These are phyloP conservation scores for Phaeodactylum tricornutum DNA, from an alignment of 108 stramenopile genomes.

Conservation along the genomic window DNA sequence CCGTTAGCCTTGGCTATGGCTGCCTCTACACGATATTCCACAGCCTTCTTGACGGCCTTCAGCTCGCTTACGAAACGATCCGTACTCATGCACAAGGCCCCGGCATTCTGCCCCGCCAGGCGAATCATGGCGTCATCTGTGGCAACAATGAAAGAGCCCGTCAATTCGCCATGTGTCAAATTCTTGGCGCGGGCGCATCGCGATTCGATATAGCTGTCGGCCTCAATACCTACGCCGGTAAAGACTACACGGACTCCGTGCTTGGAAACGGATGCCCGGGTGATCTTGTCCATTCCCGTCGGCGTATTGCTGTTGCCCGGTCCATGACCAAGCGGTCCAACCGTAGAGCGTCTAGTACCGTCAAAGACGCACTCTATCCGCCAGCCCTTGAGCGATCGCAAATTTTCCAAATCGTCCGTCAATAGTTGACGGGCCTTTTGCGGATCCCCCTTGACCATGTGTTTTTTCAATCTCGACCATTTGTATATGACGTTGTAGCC, in stretches of 20 bases:
- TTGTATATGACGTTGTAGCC: constrained; percentile 82
- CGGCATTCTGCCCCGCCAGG: constrained; percentile 52
- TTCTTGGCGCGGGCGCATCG: constrained; percentile 61
- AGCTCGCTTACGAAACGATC: constrained; percentile 71
- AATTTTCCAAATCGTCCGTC: constrained; percentile 67
- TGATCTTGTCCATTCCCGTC: constrained; percentile 19
- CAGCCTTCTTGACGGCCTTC: constrained; percentile 61
- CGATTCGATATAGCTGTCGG: constrained; percentile 72
- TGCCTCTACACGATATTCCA: constrained; percentile 57
- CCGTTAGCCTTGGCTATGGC: constrained; percentile 68
- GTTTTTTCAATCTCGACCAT: constrained; percentile 76
- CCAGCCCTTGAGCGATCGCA: constrained; percentile 63
- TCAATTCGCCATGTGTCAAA: constrained; percentile 48
- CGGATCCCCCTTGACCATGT: constrained; percentile 58
- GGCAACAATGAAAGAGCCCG: constrained; percentile 62
- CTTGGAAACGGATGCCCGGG: constrained; percentile 28
- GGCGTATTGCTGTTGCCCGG: constrained; percentile 20
- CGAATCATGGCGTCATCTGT: constrained; percentile 78
- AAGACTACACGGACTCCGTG: constrained; percentile 58
- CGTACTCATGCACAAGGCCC: constrained; percentile 63
- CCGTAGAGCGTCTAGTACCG: constrained; percentile 22
- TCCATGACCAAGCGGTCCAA: constrained; percentile 35
- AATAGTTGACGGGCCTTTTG: constrained; percentile 47
- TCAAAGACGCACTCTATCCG: constrained; percentile 82
- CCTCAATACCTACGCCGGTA: constrained; percentile 57